Conservation (phyloP, 441 rosid species). For the Arabidopsis lyrata region DNA sequence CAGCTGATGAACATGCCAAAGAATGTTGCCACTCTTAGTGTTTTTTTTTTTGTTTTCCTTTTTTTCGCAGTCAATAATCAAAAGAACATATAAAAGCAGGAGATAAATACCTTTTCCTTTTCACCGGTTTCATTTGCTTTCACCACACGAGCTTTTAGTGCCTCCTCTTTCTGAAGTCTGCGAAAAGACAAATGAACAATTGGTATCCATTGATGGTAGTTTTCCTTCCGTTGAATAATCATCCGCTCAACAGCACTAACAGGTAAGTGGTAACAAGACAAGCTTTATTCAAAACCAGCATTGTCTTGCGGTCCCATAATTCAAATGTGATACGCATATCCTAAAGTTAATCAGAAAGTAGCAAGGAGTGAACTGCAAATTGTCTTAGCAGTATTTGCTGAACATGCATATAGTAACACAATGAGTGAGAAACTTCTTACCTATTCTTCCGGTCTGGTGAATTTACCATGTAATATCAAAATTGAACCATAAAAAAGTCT, state of each 20-base stretch:
- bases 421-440: conserved; percentile 12
- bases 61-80: neutral
- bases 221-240: conserved; percentile 17
- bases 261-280: conserved; percentile 15
- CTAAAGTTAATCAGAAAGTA: conserved; percentile 13
- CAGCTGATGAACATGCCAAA: conserved; percentile 31
- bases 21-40: conserved; percentile 15
- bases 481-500: neutral
- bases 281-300: neutral
- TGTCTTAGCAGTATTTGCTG: conserved; percentile 25
- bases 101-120: conserved; percentile 80
- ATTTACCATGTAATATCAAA: conserved; percentile 18
- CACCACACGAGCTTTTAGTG: conserved; percentile 82
- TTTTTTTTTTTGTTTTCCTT: neutral
- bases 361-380: conserved; percentile 8
- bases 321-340: conserved; percentile 14
- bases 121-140: conserved; percentile 83
- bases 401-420: conserved; percentile 22
- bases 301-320: conserved; percentile 4
- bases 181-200: conserved; percentile 36
- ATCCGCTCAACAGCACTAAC: conserved; percentile 11
- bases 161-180: conserved; percentile 96
- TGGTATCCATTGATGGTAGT: conserved; percentile 12
- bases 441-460: neutral
- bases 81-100: conserved; percentile 9